Base-by-base conservation (phyloP, 2,329 filamentous ascomycete species). In the Neonectria sp. region DNA sequence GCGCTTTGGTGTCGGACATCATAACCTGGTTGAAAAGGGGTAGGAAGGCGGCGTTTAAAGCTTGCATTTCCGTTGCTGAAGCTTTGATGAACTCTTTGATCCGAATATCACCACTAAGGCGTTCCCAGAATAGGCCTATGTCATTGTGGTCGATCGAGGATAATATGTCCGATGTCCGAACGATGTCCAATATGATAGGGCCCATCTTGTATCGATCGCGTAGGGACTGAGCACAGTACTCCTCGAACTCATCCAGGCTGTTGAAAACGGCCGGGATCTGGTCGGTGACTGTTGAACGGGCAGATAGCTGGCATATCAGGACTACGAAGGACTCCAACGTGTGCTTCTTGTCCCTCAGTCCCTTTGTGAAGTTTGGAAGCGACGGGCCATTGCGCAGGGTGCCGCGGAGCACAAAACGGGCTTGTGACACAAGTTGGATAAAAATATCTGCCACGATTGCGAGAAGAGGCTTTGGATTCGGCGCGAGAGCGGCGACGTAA, bases 1-100 rank as follows among this genome's bases (percentile, higher is more conserved):
- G 73, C 11, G 77, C 78, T 13, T 72, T 68, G 5, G 65, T 6
- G 4, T 79, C 73, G 0, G 72, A 69, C 59, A 75, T 70, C 5
- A 80, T 71, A 27, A 77, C 73, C 2, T 60, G 65, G 49, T 78
- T 72, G 61, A 81, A 82, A 0, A 82, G 69, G 3, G 80, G 79
- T 25, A 71, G 55, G n/a, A 78, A 81, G 0, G 79, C 79, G 4
- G 57, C 60, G 29, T 79, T 73, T 0, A 82, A 57, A 6, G 73
- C 67, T 1, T 67, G n/a, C 1, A 75, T 24, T 1, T 63, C 55
- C 3, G 25, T 56, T 2, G 35, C 60, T 1, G 70, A 67, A 2
- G 45, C 48, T 2, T 68, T 49, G 4, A 65, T 73, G 1, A 75
- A 68, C 8, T 68, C 58, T 29, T 27, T 43, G 12, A 75, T 65